phyloP scores from a whole-genome alignment of 2,329 filamentous ascomycete species.

The Aspergillus sojae region DNA sequence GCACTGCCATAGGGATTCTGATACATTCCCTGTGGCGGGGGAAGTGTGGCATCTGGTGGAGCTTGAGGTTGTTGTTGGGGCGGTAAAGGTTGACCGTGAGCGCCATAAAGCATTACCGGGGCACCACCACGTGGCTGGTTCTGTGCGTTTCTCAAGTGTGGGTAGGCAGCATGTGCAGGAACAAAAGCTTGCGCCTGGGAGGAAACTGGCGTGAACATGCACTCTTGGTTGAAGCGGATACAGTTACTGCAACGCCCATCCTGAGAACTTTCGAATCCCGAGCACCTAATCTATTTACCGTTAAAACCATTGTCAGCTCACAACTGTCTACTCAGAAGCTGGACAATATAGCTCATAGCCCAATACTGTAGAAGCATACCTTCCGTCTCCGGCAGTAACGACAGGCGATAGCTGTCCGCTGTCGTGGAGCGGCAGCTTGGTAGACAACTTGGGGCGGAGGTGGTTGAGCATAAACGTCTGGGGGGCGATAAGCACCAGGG shows the following conservation, averaged over 20 bases:
- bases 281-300: constrained; percentile 68
- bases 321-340: neutral
- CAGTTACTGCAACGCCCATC: constrained; percentile 75
- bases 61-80: constrained; percentile 47
- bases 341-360: neutral
- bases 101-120: constrained; percentile 49
- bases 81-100: constrained; percentile 53
- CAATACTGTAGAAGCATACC: constrained; percentile 37
- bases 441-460: constrained; percentile 45
- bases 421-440: constrained; percentile 51
- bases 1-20: constrained; percentile 39
- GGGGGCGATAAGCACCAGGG: constrained; percentile 44
- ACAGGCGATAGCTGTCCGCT: constrained; percentile 56
- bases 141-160: constrained; percentile 51
- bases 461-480: constrained; percentile 44
- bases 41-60: constrained; percentile 38
- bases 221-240: constrained; percentile 73
- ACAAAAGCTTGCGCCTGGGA: constrained; percentile 75
- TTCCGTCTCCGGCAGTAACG: constrained; percentile 56
- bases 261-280: constrained; percentile 71
- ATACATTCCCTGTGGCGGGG: constrained; percentile 46
- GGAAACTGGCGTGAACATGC: constrained; percentile 75
- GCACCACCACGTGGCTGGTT: constrained; percentile 35
- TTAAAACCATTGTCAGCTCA: constrained; percentile 10
- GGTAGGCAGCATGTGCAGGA: constrained; percentile 69